These are phyloP conservation scores for Lecanicillium sp. DNA, from an alignment of 2,329 filamentous ascomycete species.

Conservation along the genomic window DNA sequence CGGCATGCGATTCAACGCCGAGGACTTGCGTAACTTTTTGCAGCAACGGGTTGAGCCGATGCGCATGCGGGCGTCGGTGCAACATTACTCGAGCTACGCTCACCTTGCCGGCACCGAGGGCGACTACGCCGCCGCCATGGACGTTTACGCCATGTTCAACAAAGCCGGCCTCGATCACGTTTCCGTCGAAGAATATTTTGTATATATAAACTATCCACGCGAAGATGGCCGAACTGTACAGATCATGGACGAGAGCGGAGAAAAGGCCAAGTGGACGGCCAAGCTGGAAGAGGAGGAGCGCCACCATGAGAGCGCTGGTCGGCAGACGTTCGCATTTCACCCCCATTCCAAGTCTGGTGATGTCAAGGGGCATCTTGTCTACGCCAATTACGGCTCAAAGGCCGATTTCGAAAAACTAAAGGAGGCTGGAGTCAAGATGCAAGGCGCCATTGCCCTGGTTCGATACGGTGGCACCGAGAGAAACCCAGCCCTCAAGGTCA, in stretches of 20 bases:
- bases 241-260: slow-evolving; percentile 63
- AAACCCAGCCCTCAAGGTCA: slow-evolving; percentile 76
- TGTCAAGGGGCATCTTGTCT: slow-evolving; percentile 79
- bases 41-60: slow-evolving; percentile 65
- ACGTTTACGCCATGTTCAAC: slow-evolving; percentile 72
- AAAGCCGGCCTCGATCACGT: slow-evolving; percentile 70
- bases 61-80: slow-evolving; percentile 65
- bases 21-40: slow-evolving; percentile 70
- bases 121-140: slow-evolving; percentile 78
- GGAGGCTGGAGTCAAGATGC: slow-evolving; percentile 65
- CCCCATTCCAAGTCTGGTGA: slow-evolving; percentile 83
- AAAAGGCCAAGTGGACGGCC: slow-evolving; percentile 66
- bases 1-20: slow-evolving; percentile 70
- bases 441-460: slow-evolving; percentile 78
- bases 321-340: slow-evolving; percentile 77
- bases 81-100: slow-evolving; percentile 75
- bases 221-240: slow-evolving; percentile 71
- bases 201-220: slow-evolving; percentile 89
- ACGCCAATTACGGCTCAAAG: slow-evolving; percentile 84
- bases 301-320: slow-evolving; percentile 54
- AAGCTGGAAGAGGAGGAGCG: slow-evolving; percentile 72
- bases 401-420: slow-evolving; percentile 73
- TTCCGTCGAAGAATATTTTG: slow-evolving; percentile 69
- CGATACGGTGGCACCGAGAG: slow-evolving; percentile 69
- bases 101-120: slow-evolving; percentile 94